Conservation (phyloP, 495 filamentous ascomycete genomes). For the Penicillium lividum region DNA sequence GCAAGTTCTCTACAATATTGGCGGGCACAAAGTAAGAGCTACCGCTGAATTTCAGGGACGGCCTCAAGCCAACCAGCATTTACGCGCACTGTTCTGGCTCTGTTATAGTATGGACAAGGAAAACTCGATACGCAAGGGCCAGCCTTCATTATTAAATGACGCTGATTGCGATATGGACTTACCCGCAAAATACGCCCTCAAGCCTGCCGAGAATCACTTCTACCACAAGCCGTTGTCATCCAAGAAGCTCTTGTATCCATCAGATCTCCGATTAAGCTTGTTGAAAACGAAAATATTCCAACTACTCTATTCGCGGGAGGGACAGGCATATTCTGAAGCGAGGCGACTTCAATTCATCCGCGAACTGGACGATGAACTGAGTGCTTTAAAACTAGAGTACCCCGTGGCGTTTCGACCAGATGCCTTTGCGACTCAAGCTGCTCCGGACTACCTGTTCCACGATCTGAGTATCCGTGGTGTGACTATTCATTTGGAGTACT, state of each 20-base stretch:
- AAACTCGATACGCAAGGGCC: slow-evolving; percentile 28
- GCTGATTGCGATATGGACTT: slow-evolving; percentile 35
- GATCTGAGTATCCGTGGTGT: slow-evolving; percentile 34
- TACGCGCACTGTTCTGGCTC: slow-evolving; percentile 38
- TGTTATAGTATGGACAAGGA: slow-evolving; percentile 39
- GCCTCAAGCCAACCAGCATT: slow-evolving; percentile 22
- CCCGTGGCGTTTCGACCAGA: slow-evolving; percentile 24
- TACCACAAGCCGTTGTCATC: slow-evolving; percentile 22
- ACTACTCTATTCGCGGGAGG: slow-evolving; percentile 25
- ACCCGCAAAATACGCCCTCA: slow-evolving; percentile 23
- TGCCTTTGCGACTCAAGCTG: slow-evolving; percentile 20
- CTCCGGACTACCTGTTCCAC: slow-evolving; percentile 28
- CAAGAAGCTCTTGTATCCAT: slow-evolving; percentile 29
- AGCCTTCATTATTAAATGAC: slow-evolving; percentile 32
- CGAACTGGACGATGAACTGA: slow-evolving; percentile 31
- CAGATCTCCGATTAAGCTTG: slow-evolving; percentile 29
- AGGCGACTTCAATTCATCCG: slow-evolving; percentile 27
- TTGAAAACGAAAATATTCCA: slow-evolving; percentile 36
- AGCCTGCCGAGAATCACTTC: slow-evolving; percentile 26
- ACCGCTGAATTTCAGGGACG: slow-evolving; percentile 4
- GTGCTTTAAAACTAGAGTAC: slow-evolving; percentile 22
- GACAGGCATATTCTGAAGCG: slow-evolving; percentile 19
- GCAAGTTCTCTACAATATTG: slow-evolving; percentile 24
- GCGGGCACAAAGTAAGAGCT: slow-evolving; percentile 17
- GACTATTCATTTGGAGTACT: slow-evolving; percentile 34